Base-by-base conservation (phyloP, 2,329 filamentous ascomycete genomes). In the Cladophialophora psammophila region DNA sequence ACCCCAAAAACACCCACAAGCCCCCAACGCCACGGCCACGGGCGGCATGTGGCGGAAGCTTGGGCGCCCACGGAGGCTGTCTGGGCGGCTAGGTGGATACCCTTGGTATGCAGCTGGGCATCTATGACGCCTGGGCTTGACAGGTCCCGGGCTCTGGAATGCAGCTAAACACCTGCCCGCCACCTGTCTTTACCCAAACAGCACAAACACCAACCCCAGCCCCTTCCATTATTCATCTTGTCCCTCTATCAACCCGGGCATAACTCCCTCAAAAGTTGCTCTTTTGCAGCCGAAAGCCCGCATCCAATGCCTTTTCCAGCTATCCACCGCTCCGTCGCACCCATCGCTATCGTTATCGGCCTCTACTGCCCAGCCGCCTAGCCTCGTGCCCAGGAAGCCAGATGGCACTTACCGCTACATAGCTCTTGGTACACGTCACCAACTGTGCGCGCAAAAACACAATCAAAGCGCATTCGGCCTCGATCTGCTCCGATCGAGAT, bases 391-490 rank as follows among this genome's bases (percentile, higher is more conserved):
- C 48, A 64, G 61, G 35, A 57, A 9, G 8, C 34, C 50, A 40
- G 45, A 60, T 10, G 15, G 13, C 55, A 42, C 12, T 15, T 40
- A 15, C 15, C 3, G 32, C 13, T 15, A 31, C 34, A 32, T 9
- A 36, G 9, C 55, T 53, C 63, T 15, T 60, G 18, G 36, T 65
- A 56, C 48, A 38, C 63, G 63, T 65, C 63, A 65, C 55, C 55
- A 54, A 56, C 50, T 34, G 9, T 62, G 34, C 35, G 26, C 32
- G 8, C 45, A 36, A 35, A 26, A 26, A 26, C 26, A 26, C 26
- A 26, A 26, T 3, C 26, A 26, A 26, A 3, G 26, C 18, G 45
- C 45, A 26, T 50, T 50, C 45, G 45, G 45, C 45, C 18, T 50
- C 13, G 12, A 26, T 26, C 9, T 18, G 26, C 45, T 50, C 45